These are phyloP conservation scores for Xylariales sp. DNA, from an alignment of 2,329 filamentous ascomycete species.

Conservation along the genomic window DNA sequence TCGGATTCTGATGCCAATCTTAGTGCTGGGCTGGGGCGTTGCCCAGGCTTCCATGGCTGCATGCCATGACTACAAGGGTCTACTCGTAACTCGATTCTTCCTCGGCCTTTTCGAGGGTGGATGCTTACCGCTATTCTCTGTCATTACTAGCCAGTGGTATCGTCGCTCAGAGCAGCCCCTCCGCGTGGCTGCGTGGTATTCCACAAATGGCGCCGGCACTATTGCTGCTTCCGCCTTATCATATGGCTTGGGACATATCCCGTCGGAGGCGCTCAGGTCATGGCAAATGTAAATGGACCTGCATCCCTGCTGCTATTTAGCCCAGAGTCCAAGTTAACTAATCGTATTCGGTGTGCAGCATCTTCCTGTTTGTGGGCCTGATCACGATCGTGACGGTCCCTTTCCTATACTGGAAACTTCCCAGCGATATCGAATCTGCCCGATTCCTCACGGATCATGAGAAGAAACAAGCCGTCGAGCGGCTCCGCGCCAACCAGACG, in stretches of 20 bases:
- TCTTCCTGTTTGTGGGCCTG: constrained; percentile 59
- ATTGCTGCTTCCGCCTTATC: constrained; percentile 53
- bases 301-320: not conserved
- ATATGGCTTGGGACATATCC: constrained; percentile 52
- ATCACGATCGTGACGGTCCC: constrained; percentile 55
- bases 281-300: constrained; percentile 33
- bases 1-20: constrained; percentile 6
- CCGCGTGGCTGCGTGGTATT: constrained; percentile 63
- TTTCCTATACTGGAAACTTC: constrained; percentile 54
- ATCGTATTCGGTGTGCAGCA: constrained; percentile 19
- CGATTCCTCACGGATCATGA: constrained; percentile 60
- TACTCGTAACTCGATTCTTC: constrained; percentile 43
- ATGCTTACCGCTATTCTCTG: constrained; percentile 50
- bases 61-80: constrained; percentile 40
- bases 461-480: constrained; percentile 60
- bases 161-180: constrained; percentile 58
- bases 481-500: constrained; percentile 67
- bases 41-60: constrained; percentile 43
- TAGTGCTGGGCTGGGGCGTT: constrained; percentile 36
- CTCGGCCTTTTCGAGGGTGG: constrained; percentile 48
- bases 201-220: constrained; percentile 54
- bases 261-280: constrained; percentile 20
- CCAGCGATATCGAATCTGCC: constrained; percentile 52
- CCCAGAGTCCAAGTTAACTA: not conserved
- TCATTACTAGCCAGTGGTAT: constrained; percentile 61